These are phyloP conservation scores for Chrysosporium keratinophilum DNA, from an alignment of 2,329 filamentous ascomycete species.

Conservation along the genomic window DNA sequence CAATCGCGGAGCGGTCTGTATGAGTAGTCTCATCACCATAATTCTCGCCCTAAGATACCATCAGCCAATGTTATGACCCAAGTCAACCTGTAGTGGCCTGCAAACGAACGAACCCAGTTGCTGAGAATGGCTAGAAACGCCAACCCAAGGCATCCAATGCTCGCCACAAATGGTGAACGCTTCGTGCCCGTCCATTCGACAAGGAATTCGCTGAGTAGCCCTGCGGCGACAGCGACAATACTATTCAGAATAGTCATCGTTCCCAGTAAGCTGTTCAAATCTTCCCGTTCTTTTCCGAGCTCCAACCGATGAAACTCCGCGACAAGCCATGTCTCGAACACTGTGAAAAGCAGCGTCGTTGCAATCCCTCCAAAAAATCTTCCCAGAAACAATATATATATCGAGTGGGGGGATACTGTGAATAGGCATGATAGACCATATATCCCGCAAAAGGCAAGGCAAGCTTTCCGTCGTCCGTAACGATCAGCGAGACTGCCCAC, in stretches of 20 bases:
- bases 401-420: constrained; percentile 27
- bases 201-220: constrained; percentile 44
- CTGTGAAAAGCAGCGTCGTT: constrained; percentile 48
- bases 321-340: constrained; percentile 54
- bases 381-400: constrained; percentile 42
- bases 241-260: constrained; percentile 46
- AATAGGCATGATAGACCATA: constrained; percentile 20
- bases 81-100: not conserved
- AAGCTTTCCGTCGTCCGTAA: constrained; percentile 13
- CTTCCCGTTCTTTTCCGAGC: constrained; percentile 35
- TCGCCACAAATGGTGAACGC: constrained; percentile 45
- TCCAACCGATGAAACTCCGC: constrained; percentile 45
- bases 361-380: constrained; percentile 46
- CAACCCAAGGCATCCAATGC: constrained; percentile 21
- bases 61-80: not conserved
- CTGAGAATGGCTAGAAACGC: constrained; percentile 13
- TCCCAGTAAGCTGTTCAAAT: constrained; percentile 45
- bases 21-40: constrained; percentile 2
- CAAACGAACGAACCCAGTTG: constrained; percentile 14
- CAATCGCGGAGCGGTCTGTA: not conserved
- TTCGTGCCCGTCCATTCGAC: constrained; percentile 41
- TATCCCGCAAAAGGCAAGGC: constrained; percentile 13
- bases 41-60: constrained; percentile 12
- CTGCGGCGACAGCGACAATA: constrained; percentile 46
- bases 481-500: constrained; percentile 14